Percentiles rank a stretch among this genome's conserved stretches.
Evolutionary conservation across 805 yeast genomes (phyloP).

Genomic region (Torulaspora delbrueckii): DNA sequence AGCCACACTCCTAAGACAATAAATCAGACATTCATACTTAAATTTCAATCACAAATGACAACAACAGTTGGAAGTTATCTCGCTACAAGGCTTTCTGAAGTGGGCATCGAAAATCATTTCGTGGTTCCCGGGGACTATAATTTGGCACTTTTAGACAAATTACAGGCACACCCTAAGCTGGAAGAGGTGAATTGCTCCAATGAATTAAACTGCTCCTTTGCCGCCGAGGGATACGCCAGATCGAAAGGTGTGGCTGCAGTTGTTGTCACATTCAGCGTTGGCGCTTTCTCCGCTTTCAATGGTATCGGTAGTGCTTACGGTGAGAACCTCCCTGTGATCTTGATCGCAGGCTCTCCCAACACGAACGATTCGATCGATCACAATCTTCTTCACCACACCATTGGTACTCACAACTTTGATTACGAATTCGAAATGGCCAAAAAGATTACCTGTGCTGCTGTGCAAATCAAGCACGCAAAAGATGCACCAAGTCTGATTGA

Average conservation of each 20-base stretch:
- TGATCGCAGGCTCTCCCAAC: neutral
- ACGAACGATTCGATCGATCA: neutral
- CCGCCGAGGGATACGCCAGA: neutral
- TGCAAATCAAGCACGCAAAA: neutral
- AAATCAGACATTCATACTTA: neutral
- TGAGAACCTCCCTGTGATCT: constrained; percentile 2
- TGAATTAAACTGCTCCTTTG: constrained; percentile 1
- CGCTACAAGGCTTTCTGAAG: neutral
- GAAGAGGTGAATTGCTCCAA: constrained; percentile 3
- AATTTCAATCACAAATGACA: neutral
- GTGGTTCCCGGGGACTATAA: constrained; percentile 5
- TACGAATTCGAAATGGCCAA: constrained; percentile 1
- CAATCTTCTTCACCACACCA: neutral
- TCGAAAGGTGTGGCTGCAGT: constrained; percentile 1
- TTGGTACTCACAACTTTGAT: neutral
- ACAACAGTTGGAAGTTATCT: neutral
- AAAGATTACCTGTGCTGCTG: constrained; percentile 3
- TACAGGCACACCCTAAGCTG: constrained; percentile 2
- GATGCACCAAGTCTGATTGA: constrained; percentile 3
- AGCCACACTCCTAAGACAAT: neutral
- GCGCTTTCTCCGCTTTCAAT: constrained; percentile 3
- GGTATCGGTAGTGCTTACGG: constrained; percentile 1
- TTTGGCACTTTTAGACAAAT: neutral
- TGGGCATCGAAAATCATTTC: constrained; percentile 1
- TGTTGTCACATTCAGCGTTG: constrained; percentile 3